These are phyloP conservation scores for Rhizopus stolonifer DNA, from an alignment of 371 early-diverging fungal species.

Conservation along the genomic window DNA sequence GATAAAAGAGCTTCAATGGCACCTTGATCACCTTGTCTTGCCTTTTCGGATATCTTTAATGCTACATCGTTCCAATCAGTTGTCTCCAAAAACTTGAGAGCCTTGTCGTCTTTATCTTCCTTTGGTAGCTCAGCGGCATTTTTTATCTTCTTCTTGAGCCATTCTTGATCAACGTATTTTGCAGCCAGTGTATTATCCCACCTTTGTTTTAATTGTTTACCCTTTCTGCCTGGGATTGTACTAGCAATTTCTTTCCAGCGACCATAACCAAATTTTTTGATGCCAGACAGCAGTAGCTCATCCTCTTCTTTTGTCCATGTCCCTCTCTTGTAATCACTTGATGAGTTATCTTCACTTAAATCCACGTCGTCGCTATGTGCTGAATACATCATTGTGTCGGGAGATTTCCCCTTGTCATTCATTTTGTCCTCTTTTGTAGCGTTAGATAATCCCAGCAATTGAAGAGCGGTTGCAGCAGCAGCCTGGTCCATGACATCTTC, in stretches of 20 bases:
- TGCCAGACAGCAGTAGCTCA: constrained; percentile 39
- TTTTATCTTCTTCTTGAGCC: constrained; percentile 34
- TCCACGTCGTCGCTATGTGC: constrained; percentile 24
- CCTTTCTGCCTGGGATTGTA: constrained; percentile 40
- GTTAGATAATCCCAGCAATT: constrained; percentile 17
- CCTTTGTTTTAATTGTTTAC: constrained; percentile 47
- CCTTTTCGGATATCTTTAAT: constrained; percentile 46
- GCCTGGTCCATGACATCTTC: constrained; percentile 26
- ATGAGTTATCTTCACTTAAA: constrained; percentile 25
- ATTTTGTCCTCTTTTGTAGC: constrained; percentile 3
- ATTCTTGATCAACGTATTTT: constrained; percentile 46
- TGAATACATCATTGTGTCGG: constrained; percentile 35
- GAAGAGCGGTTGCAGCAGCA: constrained; percentile 28
- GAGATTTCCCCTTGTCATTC: constrained; percentile 23
- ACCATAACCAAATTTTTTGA: constrained; percentile 45
- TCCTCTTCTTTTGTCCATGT: constrained; percentile 49
- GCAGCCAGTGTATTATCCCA: constrained; percentile 48
- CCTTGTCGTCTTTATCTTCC: constrained; percentile 14
- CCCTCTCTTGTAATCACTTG: constrained; percentile 40
- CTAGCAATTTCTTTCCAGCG: constrained; percentile 48
- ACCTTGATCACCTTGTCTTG: constrained; percentile 39
- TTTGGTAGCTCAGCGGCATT: constrained; percentile 12
- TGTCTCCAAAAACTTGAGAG: constrained; percentile 27
- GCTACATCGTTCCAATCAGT: constrained; percentile 41
- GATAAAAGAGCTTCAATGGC: constrained; percentile 45